Percentiles rank a stretch among this genome's conserved stretches.
Conservation (phyloP, 352 stramenopile species). For the Phytophthora sp. region DNA sequence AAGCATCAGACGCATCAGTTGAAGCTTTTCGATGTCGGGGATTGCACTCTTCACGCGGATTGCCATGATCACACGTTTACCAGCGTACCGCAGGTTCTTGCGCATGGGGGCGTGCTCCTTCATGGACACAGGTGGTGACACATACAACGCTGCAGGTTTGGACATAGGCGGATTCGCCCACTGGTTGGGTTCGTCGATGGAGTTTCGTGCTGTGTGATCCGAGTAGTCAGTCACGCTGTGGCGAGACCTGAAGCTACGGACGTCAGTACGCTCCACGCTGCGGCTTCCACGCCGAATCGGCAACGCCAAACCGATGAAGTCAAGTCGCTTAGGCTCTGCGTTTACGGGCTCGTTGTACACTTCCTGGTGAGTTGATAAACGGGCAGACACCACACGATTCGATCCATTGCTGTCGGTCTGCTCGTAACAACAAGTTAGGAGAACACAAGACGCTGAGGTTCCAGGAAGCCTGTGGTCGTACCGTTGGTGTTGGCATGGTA, state of each 20-base stretch:
- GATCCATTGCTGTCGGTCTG: slow-evolving; percentile 17
- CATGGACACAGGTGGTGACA: background rate
- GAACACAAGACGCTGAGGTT: too few relatives aligned
- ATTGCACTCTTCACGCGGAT: slow-evolving; percentile 62
- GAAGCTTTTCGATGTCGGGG: slow-evolving; percentile 49
- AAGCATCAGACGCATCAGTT: slow-evolving; percentile 67
- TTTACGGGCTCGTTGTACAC: slow-evolving; percentile 1
- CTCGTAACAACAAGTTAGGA: background rate
- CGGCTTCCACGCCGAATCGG: slow-evolving; percentile 1
- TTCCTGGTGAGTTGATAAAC: background rate
- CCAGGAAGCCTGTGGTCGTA: slow-evolving; percentile 20
- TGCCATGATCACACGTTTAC: slow-evolving; percentile 74
- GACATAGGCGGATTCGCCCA: slow-evolving; percentile 11
- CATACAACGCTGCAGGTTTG: background rate
- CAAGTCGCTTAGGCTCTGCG: background rate
- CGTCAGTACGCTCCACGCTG: slow-evolving; percentile 12
- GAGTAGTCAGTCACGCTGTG: slow-evolving; percentile 24
- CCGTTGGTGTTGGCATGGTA: slow-evolving; percentile 28
- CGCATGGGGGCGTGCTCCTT: background rate
- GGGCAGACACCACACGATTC: slow-evolving; percentile 16
- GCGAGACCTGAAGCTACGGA: slow-evolving; percentile 24
- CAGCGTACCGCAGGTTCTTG: slow-evolving; percentile 59
- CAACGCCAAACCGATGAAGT: slow-evolving; percentile 16
- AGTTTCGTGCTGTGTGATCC: slow-evolving; percentile 8
- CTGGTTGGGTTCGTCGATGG: slow-evolving; percentile 7